phyloP scores from a whole-genome alignment of 768 basidiomycete genomes.

The Phlegmacium glaucopus region DNA sequence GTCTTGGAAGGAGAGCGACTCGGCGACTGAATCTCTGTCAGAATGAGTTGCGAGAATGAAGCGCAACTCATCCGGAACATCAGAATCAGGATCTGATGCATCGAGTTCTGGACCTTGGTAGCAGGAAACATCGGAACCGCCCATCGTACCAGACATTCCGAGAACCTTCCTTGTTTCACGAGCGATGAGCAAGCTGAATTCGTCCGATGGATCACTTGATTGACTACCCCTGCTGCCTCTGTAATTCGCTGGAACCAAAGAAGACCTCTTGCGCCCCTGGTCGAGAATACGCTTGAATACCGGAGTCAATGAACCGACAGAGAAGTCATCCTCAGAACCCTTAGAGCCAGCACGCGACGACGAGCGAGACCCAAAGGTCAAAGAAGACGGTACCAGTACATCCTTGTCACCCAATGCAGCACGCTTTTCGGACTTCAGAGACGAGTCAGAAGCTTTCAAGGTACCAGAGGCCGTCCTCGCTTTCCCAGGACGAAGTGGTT shows the following conservation, averaged over 20 bases:
- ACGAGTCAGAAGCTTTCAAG: conserved; percentile 17
- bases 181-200: conserved; percentile 18
- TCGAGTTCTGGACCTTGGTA: conserved; percentile 45
- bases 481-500: conserved; percentile 51
- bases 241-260: background rate
- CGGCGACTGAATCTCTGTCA: conserved; percentile 30
- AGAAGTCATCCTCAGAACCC: conserved; percentile 9
- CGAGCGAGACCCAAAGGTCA: conserved; percentile 33
- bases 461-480: conserved; percentile 16
- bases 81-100: conserved; percentile 65
- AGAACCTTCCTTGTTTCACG: conserved; percentile 53
- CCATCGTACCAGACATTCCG: conserved; percentile 67
- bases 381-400: conserved; percentile 30
- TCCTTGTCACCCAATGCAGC: background rate
- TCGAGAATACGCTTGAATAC: conserved; percentile 34
- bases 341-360: conserved; percentile 17
- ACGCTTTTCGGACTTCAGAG: conserved; percentile 23
- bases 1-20: conserved; percentile 32
- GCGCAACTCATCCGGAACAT: conserved; percentile 79
- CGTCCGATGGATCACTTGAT: conserved; percentile 11
- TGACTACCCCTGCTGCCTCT: conserved; percentile 7
- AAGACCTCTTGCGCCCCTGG: background rate
- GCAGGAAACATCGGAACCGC: conserved; percentile 48
- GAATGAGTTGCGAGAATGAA: conserved; percentile 46
- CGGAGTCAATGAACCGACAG: conserved; percentile 20